Base-by-base conservation (phyloP, 1,284 basidiomycete genomes). In the Agaricales sp. region DNA sequence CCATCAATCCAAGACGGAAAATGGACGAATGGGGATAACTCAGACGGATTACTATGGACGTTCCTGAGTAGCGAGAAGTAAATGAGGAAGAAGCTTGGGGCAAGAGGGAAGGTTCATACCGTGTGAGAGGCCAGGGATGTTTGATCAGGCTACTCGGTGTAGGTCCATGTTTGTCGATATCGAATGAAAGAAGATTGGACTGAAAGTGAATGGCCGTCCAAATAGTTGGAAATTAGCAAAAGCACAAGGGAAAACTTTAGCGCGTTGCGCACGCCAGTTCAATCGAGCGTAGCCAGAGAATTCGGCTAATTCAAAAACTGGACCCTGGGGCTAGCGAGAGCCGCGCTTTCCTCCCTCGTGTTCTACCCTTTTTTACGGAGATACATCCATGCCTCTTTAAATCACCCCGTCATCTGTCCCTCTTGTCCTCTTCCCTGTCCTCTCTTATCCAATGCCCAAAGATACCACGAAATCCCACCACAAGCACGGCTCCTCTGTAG, bases 311-410 rank as follows among this genome's bases (percentile, higher is more conserved):
- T 65, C 62, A 67, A 70, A 68, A n/a, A n/a, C n/a, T n/a, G n/a
- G n/a, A n/a, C n/a, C n/a, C n/a, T n/a, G n/a, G n/a, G n/a, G n/a
- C n/a, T n/a, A n/a, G n/a, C n/a, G n/a, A 67, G 67, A 70, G 71
- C 70, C 71, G 71, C 71, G 70, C 63, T 63, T 73, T 67, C 63
- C 71, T 70, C 73, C 76, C 78, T 80, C 78, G 77, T 80, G 77
- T 63, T 74, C 71, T 66, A 63, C 67, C 70, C 73, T 73, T 70
- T 63, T 64, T 68, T 65, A 68, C 66, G 70, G 74, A 70, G n/a
- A n/a, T 77, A 75, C 73, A 75, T 76, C 77, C 64, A 66, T 74
- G 60, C 68, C 70, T 69, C 73, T 73, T 74, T 74, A 74, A 73
- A 67, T 63, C 61, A 56, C 60, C 55, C 57, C 59, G 56, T 60